Percentiles rank a stretch among this genome's conserved stretches.
phyloP scores from a whole-genome alignment of 768 basidiomycete genomes.

The Mrakia hoshinonis region DNA sequence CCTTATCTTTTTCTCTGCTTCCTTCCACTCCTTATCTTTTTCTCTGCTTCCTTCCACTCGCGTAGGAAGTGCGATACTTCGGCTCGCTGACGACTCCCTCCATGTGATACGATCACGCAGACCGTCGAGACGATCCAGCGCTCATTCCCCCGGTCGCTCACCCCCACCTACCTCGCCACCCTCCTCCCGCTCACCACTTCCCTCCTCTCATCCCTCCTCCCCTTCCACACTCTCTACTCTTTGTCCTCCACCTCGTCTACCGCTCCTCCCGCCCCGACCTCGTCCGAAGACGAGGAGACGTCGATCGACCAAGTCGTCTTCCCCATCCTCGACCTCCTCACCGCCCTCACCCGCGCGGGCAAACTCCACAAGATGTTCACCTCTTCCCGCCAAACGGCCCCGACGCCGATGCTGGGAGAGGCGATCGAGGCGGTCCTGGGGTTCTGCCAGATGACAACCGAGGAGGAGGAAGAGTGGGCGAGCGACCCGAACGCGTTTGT shows the following conservation, averaged over 20 bases:
- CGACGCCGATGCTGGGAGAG: slow-evolving; percentile 40
- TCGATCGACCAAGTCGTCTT: slow-evolving; percentile 62
- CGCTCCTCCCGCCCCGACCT: slow-evolving; percentile 59
- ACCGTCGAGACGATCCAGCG: slow-evolving; percentile 69
- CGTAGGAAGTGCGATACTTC: no score
- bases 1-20: neutral
- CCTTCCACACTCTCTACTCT: slow-evolving; percentile 41
- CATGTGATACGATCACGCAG: slow-evolving; percentile 42
- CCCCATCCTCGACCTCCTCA: slow-evolving; percentile 71
- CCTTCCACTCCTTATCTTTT: neutral
- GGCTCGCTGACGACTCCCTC: no score
- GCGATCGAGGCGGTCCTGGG: slow-evolving; percentile 55
- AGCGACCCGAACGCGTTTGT: slow-evolving; percentile 85
- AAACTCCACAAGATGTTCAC: slow-evolving; percentile 63
- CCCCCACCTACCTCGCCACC: slow-evolving; percentile 41
- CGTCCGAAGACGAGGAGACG: slow-evolving; percentile 54
- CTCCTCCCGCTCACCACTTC: slow-evolving; percentile 37
- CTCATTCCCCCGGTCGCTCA: slow-evolving; percentile 68
- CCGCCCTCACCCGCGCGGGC: slow-evolving; percentile 52
- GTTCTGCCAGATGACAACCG: slow-evolving; percentile 77
- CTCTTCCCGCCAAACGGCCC: slow-evolving; percentile 36
- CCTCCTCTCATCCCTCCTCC: slow-evolving; percentile 55
- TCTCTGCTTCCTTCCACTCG: neutral
- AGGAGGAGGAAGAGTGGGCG: slow-evolving; percentile 91
- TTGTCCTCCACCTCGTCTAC: slow-evolving; percentile 40